phyloP scores from a whole-genome alignment of 73 alveolate genomes.

The Paraurostyla sp. region DNA sequence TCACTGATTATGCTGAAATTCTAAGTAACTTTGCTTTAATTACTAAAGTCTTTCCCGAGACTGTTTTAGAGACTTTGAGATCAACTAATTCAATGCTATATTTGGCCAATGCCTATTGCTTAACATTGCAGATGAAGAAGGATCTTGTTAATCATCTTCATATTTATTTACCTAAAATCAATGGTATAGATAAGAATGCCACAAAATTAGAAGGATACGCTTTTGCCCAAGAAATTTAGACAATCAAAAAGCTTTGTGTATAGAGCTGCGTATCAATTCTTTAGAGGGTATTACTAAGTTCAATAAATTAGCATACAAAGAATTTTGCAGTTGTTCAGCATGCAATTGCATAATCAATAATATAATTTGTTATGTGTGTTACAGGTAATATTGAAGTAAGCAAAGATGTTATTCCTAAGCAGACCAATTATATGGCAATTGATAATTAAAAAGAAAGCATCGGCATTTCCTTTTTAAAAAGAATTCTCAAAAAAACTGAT shows the following conservation, averaged over 20 bases:
- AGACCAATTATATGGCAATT: background rate
- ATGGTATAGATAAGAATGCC: background rate
- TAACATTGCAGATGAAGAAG: slow-evolving; percentile 18
- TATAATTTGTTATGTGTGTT: background rate
- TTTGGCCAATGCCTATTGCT: slow-evolving; percentile 51
- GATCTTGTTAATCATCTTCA: background rate
- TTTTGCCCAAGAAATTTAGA: background rate
- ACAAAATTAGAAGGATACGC: background rate
- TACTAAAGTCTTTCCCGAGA: background rate
- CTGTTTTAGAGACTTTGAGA: slow-evolving; percentile 13
- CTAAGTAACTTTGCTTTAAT: slow-evolving; percentile 10
- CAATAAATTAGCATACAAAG: background rate
- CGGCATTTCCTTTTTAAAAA: slow-evolving; percentile 9
- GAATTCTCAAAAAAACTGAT: background rate
- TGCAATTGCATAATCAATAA: background rate
- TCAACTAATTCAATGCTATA: slow-evolving; percentile 1
- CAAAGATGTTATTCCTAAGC: slow-evolving; percentile 27
- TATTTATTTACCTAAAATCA: background rate
- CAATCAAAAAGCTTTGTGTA: slow-evolving; percentile 12
- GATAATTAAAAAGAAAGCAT: background rate
- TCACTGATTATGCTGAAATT: slow-evolving; percentile 34
- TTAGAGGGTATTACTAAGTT: background rate
- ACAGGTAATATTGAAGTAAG: slow-evolving; percentile 52
- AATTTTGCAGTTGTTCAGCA: slow-evolving; percentile 29
- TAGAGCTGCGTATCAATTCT: background rate